phyloP scores from a whole-genome alignment of 495 filamentous ascomycete genomes.

The Choiromyces venosus region DNA sequence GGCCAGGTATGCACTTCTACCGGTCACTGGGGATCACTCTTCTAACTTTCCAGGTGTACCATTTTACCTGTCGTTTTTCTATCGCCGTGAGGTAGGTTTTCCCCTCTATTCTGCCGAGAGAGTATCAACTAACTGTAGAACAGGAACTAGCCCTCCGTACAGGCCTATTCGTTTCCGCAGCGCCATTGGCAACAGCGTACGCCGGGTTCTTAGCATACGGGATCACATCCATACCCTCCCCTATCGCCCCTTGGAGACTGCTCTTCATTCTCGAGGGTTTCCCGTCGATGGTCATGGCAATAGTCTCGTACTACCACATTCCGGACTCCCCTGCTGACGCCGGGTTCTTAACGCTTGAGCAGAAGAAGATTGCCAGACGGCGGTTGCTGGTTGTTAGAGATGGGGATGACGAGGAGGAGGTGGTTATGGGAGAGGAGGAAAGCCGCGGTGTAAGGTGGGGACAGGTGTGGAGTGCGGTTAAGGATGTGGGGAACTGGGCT shows the following conservation, averaged over 20 bases:
- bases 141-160: conserved; percentile 67
- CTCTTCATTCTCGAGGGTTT: conserved; percentile 80
- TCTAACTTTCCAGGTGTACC: conserved; percentile 51
- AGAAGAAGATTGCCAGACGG: conserved; percentile 62
- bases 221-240: conserved; percentile 65
- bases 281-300: conserved; percentile 61
- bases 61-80: conserved; percentile 77
- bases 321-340: conserved; percentile 68
- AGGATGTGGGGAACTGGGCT: conserved; percentile 35
- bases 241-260: conserved; percentile 69
- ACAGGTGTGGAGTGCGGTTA: conserved; percentile 32
- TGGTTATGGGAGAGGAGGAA: conserved; percentile 41
- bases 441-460: conserved; percentile 32
- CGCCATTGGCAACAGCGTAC: conserved; percentile 76
- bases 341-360: conserved; percentile 62
- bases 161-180: conserved; percentile 70
- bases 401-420: conserved; percentile 53
- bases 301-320: conserved; percentile 61
- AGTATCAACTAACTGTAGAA: conserved; percentile 2
- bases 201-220: conserved; percentile 77
- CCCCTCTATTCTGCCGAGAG: not conserved
- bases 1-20: conserved; percentile 46
- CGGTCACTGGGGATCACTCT: conserved; percentile 12
- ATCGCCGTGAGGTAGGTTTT: conserved; percentile 53
- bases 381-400: conserved; percentile 59